These are phyloP conservation scores for Euphorbia schlechtendalii DNA, from an alignment of 441 rosid genomes.

Conservation along the genomic window DNA sequence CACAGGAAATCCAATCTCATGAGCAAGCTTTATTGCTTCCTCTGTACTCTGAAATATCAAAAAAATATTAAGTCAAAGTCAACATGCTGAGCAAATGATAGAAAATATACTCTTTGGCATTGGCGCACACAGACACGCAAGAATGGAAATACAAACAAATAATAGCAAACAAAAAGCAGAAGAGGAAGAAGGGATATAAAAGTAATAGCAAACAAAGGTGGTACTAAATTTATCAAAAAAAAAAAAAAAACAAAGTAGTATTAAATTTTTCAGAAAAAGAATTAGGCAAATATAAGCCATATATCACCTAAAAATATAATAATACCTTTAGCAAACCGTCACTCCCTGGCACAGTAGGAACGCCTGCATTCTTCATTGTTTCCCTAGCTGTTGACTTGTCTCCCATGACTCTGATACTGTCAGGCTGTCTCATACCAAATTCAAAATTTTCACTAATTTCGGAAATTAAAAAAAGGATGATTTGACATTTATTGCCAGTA, in stretches of 20 bases:
- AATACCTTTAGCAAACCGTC: conserved; percentile 80
- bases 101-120: no score
- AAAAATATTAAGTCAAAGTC: conserved; percentile 4
- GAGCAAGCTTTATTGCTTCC: conserved; percentile 76
- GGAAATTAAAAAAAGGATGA: not conserved
- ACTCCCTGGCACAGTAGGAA: conserved; percentile 99
- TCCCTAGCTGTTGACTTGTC: conserved; percentile 96
- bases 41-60: conserved; percentile 84
- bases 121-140: no score
- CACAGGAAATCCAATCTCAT: conserved; percentile 85
- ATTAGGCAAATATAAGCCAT: conserved; percentile 14
- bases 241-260: no score
- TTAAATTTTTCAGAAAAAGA: no score
- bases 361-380: conserved; percentile 96
- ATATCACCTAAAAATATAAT: conserved; percentile 2
- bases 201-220: no score
- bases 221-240: no score
- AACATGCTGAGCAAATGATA: conserved; percentile 9
- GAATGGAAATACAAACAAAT: no score
- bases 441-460: not conserved
- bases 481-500: not conserved
- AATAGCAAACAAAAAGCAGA: conserved; percentile 2
- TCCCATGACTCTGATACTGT: conserved; percentile 95
- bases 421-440: conserved; percentile 52
- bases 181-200: no score